Base-by-base conservation (phyloP, 805 yeast species). In the Candida pseudofarinosa region DNA sequence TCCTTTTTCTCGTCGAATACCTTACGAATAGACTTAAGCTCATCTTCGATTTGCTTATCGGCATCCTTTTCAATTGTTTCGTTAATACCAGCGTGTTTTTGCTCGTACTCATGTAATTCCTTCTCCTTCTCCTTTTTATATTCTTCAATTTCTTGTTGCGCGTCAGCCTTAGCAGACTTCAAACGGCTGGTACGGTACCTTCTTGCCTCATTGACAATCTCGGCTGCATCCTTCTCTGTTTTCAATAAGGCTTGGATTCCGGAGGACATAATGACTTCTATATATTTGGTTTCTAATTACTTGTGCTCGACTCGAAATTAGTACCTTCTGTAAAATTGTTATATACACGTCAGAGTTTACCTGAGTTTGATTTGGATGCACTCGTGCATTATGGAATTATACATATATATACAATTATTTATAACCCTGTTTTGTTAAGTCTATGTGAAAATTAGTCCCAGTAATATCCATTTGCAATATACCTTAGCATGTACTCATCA, bases 201-300 rank as follows among this genome's bases (percentile, higher is more conserved):
- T 75, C 98, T 87, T 18, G 99, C 97, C 62, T 85, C 85, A 57
- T 90, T 77, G 48, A 93, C 98, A 50, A 90, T 86, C 55, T 83
- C 90, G 55, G 95, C 97, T n/a, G 99, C 98, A 58, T 88, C 91
- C 69, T 86, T 88, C 73, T 93, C 99, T 49, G 98, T 95, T 76
- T 85, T 83, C 48, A 83, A 72, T 45, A 83, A 76, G 51, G 85
- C 80, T 72, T 83, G 86, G 57, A 83, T 82, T 54, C 88, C 88
- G 39, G 65, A 58, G 16, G 61, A 56, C 61, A 56, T 57, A 16
- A 37, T 45, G n/a, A 38, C 35, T 41, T 13, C 37, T 35, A 32
- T 35, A 10, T 23, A 23, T 23, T 7, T 23, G 28, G 10, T 23
- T 23, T 23, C 6, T 23, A 23, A 23, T 23, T 23, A 23, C 6